Base-by-base conservation (phyloP, 169 alveolate genomes). In the Cryptosporidium baileyi region DNA sequence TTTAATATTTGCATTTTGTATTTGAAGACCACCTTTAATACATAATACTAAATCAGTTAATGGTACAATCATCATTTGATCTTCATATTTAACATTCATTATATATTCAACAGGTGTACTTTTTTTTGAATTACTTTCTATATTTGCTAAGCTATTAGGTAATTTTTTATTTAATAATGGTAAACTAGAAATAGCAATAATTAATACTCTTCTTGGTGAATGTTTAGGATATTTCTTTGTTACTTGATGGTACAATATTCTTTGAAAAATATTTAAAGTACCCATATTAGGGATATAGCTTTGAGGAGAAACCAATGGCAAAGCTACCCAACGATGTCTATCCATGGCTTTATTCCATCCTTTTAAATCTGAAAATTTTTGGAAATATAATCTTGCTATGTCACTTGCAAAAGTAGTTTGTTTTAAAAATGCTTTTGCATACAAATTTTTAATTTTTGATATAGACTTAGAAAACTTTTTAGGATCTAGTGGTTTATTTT, bases 301-400 rank as follows among this genome's bases (percentile, higher is more conserved):
- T 43, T 74, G 85, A 5, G 85, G 85, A 7, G 85, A 51, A 34
- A 54, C 74, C 24, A 74, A 47, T 13, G 85, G 85, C 17, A 74
- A 67, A 11, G 85, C 85, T 22, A 74, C 85, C 85, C 85, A 74
- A 41, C 85, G 65, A 17, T 74, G 85, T 17, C 17, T 51, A n/a
- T 74, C 85, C 57, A 74, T 74, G 5, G 85, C 85, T 59, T 74
- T 74, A 22, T 74, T 74, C 85, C 85, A 74, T 7, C 74, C 85
- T 38, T 74, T 74, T n/a, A 74, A 34, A 38, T 38, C 85, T 24
- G 85, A 41, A 61, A 74, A 74, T 5, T 28, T 51, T 15, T 51
- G 62, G 34, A 74, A 32, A 51, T 32, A 74, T 36, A 74, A 32
- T 44, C 47, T 54, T 3, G 85, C 85, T 26, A 74, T 60, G 17